Evolutionary conservation across 495 filamentous ascomycete species (phyloP).

Genomic region (Podospora conica): DNA sequence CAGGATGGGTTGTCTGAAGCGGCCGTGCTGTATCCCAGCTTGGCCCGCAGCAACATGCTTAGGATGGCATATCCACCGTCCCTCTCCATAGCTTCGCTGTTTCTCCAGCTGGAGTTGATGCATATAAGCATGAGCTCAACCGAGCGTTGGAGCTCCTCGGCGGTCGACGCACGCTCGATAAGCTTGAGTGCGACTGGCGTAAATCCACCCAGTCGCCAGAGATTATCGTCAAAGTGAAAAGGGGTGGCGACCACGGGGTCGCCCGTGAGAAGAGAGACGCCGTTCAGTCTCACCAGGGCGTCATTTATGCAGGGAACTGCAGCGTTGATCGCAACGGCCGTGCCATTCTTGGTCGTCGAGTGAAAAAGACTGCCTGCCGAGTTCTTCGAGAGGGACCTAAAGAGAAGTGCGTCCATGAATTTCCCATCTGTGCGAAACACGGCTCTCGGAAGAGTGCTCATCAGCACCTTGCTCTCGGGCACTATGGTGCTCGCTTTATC

Average conservation of each 20-base stretch:
- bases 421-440: slow-evolving; percentile 72
- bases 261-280: slow-evolving; percentile 74
- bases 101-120: slow-evolving; percentile 86
- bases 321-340: slow-evolving; percentile 79
- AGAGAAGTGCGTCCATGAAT: slow-evolving; percentile 65
- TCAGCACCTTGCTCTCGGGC: slow-evolving; percentile 72
- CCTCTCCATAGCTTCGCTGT: slow-evolving; percentile 96
- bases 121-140: slow-evolving; percentile 78
- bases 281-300: slow-evolving; percentile 68
- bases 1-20: slow-evolving; percentile 35
- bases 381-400: slow-evolving; percentile 68
- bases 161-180: slow-evolving; percentile 65
- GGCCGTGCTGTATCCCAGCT: slow-evolving; percentile 53
- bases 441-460: slow-evolving; percentile 74
- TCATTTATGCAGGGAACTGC: slow-evolving; percentile 86
- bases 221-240: slow-evolving; percentile 80
- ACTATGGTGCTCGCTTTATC: slow-evolving; percentile 73
- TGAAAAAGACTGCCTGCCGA: slow-evolving; percentile 67
- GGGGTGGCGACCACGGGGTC: slow-evolving; percentile 76
- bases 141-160: slow-evolving; percentile 63
- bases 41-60: slow-evolving; percentile 66
- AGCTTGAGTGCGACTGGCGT: slow-evolving; percentile 77
- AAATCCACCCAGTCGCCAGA: slow-evolving; percentile 86
- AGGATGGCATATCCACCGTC: slow-evolving; percentile 93
- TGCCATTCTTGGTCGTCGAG: slow-evolving; percentile 64